Base-by-base conservation (phyloP, 1,139 yeast species). In the Hyphopichia wangnamkhiaoensis region DNA sequence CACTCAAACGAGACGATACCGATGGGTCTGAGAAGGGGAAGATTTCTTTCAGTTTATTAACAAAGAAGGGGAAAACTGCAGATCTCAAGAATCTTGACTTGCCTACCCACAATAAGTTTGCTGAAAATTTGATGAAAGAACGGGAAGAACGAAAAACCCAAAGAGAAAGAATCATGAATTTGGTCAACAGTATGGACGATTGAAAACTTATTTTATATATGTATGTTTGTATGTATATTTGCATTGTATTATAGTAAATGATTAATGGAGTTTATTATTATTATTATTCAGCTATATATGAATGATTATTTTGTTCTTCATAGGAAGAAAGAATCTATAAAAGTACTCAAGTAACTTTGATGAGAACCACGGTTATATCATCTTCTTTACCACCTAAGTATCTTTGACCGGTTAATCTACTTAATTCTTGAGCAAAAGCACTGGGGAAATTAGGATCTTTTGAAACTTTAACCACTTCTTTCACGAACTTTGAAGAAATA, bases 331-430 rank as follows among this genome's bases (percentile, higher is more conserved):
- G 9, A 32, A 30, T 7, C 9, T 12, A 25, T 25, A 30, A 5
- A 3, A 5, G 5, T 17, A 7, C 12, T 20, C 16, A 35, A 3
- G 68, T 68, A 26, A 83, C 84, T 54, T 74, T 74, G 21, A 90
- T 79, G 53, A 87, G 73, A 1, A 91, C 83, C 13, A 86, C 80
- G 0, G 98, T 89, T 27, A 91, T 84, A 60, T 93, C 98, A 64
- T 93, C 98, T 39, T 90, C 95, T 63, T 93, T 93, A 20, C 98
- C 98, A 30, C 98, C 98, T 45, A 80, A 71, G 53, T 87, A 86
- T 41, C 71, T 67, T 55, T 81, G 86, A 1, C 88, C 86, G 2
- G 91, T 81, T 34, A 85, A 63, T 45, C 77, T 71, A 4, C 84
- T 74, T 39, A 88, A 71, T 50, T 87, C 94, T 56, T 85, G 91